Evolutionary conservation across 164 flowering plant genomes (phyloP).

Genomic region (Vitis riparia): DNA sequence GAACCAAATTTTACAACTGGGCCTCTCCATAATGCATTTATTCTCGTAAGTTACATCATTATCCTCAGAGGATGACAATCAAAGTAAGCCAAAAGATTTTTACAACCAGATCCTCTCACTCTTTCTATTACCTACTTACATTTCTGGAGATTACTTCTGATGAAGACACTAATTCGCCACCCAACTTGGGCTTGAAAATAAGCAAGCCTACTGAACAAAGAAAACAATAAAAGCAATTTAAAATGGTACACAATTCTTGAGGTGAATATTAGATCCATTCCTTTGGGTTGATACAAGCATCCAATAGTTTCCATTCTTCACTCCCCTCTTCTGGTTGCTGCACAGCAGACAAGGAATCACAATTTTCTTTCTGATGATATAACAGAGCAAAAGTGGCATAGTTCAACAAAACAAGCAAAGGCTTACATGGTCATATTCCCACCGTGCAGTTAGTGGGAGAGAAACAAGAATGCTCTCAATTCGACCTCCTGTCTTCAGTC

Average conservation of each 20-base stretch:
- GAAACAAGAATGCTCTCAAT: constrained; percentile 98
- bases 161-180: neutral
- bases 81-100: too few species aligned
- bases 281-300: constrained; percentile 96
- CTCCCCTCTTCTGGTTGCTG: constrained; percentile 94
- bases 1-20: too few species aligned
- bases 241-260: neutral
- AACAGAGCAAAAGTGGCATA: neutral
- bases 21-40: too few species aligned
- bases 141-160: neutral
- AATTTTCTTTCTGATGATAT: neutral
- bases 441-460: constrained; percentile 88
- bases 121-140: too few species aligned
- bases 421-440: constrained; percentile 97
- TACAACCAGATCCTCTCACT: too few species aligned
- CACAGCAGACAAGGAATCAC: constrained; percentile 12
- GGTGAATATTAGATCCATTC: constrained; percentile 69
- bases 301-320: constrained; percentile 96
- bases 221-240: neutral
- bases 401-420: constrained; percentile 9
- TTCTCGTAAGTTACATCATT: too few species aligned
- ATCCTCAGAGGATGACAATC: too few species aligned
- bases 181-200: neutral
- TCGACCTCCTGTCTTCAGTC: constrained; percentile 94
- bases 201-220: neutral